Evolutionary conservation across 352 stramenopile genomes (phyloP).

Genomic region (Pythium guiyangense): DNA sequence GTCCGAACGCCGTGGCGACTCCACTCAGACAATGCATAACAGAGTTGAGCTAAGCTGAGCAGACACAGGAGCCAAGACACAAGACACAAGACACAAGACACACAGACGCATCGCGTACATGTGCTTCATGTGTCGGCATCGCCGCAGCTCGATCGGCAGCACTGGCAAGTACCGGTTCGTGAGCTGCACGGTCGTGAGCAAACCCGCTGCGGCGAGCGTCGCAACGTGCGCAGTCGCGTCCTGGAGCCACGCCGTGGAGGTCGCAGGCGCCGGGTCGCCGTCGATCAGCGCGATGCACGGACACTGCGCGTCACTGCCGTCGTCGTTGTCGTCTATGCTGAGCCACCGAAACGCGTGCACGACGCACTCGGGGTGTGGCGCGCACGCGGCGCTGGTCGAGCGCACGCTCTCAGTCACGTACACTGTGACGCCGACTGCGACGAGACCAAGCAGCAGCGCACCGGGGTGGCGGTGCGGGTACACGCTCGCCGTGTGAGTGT

Average conservation of each 20-base stretch:
- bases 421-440: background rate
- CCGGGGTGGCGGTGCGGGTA: background rate
- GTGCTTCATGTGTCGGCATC: conserved; percentile 22
- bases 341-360: conserved; percentile 1
- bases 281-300: conserved; percentile 6
- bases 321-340: conserved; percentile 10
- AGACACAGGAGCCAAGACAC: no score
- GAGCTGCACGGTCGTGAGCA: conserved; percentile 19
- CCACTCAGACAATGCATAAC: no score
- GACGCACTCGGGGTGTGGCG: conserved; percentile 1
- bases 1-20: no score
- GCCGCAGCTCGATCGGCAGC: conserved; percentile 20
- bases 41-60: no score
- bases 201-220: no score
- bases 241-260: no score
- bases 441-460: background rate
- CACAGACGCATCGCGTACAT: no score
- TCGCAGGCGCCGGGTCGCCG: conserved; percentile 11
- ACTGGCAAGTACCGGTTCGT: conserved; percentile 22
- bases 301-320: background rate
- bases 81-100: no score
- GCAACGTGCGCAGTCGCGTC: no score
- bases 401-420: background rate
- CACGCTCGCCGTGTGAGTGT: no score
- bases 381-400: background rate